A percentile compares a stretch with the other conserved stretches of the same genome.
Evolutionary conservation across 441 rosid genomes (phyloP).

Genomic region (Brassica hybrid): DNA sequence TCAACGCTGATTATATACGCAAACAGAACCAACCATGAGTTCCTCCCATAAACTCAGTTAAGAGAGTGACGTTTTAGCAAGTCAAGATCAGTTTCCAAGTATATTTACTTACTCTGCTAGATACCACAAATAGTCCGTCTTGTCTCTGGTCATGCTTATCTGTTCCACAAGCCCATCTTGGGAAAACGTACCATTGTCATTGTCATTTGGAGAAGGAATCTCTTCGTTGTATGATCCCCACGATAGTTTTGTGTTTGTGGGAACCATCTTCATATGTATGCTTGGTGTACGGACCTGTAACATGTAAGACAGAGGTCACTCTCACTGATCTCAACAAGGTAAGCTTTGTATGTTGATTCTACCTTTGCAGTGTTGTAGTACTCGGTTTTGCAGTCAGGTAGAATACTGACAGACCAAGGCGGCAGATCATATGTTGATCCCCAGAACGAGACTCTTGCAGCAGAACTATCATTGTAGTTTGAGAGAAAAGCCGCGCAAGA

Average conservation of each 20-base stretch:
- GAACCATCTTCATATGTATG: slow-evolving; percentile 48
- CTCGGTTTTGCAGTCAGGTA: slow-evolving; percentile 60
- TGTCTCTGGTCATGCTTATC: slow-evolving; percentile 53
- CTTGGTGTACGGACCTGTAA: slow-evolving; percentile 54
- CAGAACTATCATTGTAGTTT: slow-evolving; percentile 48
- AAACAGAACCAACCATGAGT: slow-evolving; percentile 6
- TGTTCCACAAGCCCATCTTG: slow-evolving; percentile 59
- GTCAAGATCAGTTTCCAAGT: slow-evolving; percentile 13
- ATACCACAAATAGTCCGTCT: slow-evolving; percentile 70
- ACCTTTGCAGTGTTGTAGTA: slow-evolving; percentile 66
- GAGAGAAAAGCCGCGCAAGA: slow-evolving; percentile 66
- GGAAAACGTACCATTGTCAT: slow-evolving; percentile 41
- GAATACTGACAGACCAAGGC: slow-evolving; percentile 67
- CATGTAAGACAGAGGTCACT: slow-evolving; percentile 24
- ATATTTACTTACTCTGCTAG: slow-evolving; percentile 55
- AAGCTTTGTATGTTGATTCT: slow-evolving; percentile 9
- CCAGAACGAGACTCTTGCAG: slow-evolving; percentile 48
- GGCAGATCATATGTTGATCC: slow-evolving; percentile 53
- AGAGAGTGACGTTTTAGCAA: background rate
- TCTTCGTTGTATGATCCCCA: slow-evolving; percentile 70
- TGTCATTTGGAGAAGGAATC: slow-evolving; percentile 47
- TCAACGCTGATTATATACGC: slow-evolving; percentile 45
- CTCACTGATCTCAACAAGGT: slow-evolving; percentile 28
- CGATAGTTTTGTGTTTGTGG: slow-evolving; percentile 44
- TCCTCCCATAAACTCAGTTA: background rate